Base-by-base conservation (phyloP, 257 asterid species). In the Nicotiana paniculata region DNA sequence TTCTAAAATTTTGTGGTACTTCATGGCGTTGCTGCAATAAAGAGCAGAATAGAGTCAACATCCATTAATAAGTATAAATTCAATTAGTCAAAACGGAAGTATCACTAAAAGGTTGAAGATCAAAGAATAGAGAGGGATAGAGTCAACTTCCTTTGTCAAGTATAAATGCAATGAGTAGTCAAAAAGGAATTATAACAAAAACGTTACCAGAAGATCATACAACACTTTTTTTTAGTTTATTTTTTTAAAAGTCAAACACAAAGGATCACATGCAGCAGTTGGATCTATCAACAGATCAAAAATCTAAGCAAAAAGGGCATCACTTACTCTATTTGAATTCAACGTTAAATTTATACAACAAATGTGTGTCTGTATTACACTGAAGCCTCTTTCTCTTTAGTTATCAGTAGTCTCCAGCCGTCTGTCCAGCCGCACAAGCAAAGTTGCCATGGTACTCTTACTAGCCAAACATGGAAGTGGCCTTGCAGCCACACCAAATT, bases 1-100 rank as follows among this genome's bases (percentile, higher is more conserved):
- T 90, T 86, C 88, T 88, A 76, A 87, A 87, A 46, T 85, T 84
- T 37, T 58, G 84, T 24, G 90, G 89, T 81, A 89, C 88, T 65
- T 86, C 86, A 24, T 85, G 83, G 77, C 81, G 86, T 83, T 76
- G 80, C 94, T 90, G 92, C 86, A 77, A 39, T 17, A 46, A 24
- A 66, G 72, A 66, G 55, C 35, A 37, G 66, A 68, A 33, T 67
- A 67, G 63, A 75, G 63, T 28, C 63, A 2, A 24, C 61, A 24
- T 48, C 62, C 79, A 13, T 74, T 13, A 37, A 46, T 24, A 46
- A 74, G 62, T 74, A 24, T 21, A 74, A 48, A 26, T 74, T 39
- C 80, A 75, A 28, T 9, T 75, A 15, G 54, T 51, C 80, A 48
- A 28, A 46, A 75, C 16, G 63, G 80, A 51, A 75, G 53, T 5